Evolutionary conservation across 2,329 filamentous ascomycete species (phyloP).

Genomic region (Metarhizium sp.): DNA sequence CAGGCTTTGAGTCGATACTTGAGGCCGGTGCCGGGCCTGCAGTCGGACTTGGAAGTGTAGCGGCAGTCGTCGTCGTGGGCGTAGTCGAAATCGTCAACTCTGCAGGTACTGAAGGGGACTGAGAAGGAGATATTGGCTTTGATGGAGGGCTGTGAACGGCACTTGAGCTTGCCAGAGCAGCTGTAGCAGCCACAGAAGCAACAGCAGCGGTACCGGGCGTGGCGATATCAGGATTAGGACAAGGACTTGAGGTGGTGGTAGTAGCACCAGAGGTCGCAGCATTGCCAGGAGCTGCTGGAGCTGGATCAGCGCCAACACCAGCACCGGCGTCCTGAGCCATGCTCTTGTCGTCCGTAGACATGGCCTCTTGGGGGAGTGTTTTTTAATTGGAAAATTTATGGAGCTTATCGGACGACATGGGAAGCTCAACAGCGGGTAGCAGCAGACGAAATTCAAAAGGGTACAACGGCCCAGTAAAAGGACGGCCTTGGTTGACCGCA

Average conservation of each 20-base stretch:
- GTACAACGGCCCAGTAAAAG: slow-evolving; percentile 1
- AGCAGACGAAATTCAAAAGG: slow-evolving; percentile 3
- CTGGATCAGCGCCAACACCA: slow-evolving; percentile 16
- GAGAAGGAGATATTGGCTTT: slow-evolving; percentile 1
- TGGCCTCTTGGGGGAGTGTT: slow-evolving; percentile 8
- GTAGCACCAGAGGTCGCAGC: background rate
- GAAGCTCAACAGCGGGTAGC: slow-evolving; percentile 13
- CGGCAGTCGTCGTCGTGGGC: background rate
- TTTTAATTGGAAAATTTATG: slow-evolving; percentile 29
- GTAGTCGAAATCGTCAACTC: background rate
- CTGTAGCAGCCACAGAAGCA: slow-evolving; percentile 5
- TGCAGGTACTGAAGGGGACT: slow-evolving; percentile 2
- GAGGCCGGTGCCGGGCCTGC: background rate
- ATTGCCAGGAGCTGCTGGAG: slow-evolving; percentile 10
- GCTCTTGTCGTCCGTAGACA: slow-evolving; percentile 19
- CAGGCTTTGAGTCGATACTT: slow-evolving; percentile 3
- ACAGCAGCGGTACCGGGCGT: slow-evolving; percentile 3
- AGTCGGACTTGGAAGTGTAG: background rate
- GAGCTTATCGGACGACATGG: slow-evolving; percentile 23
- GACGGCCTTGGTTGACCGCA: background rate
- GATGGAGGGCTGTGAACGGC: slow-evolving; percentile 2
- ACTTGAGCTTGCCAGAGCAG: slow-evolving; percentile 8
- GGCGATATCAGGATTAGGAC: slow-evolving; percentile 3
- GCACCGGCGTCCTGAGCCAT: slow-evolving; percentile 19
- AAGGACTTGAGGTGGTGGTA: background rate